Base-by-base conservation (phyloP, 2,329 filamentous ascomycete species). In the Fusarium udum region DNA sequence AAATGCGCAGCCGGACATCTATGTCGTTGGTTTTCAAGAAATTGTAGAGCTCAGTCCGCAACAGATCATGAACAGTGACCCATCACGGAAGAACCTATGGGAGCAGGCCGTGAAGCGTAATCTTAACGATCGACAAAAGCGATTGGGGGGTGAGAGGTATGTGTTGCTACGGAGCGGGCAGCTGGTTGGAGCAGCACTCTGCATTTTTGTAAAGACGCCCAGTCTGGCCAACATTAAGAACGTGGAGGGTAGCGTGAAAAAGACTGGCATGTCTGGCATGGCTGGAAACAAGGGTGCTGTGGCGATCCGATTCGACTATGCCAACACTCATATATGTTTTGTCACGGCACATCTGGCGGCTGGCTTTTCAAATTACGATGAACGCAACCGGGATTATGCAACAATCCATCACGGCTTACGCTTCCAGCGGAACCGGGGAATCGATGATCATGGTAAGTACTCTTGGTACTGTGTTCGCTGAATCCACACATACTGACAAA, bases 21-120 rank as follows among this genome's bases (percentile, higher is more conserved):
- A 97, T 58, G 95, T 93, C 13, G 92, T 98, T 22, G 96, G 94
- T 1, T 98, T 99, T 77, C 96, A 99, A 80, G 96, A 99, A 82
- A 98, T 99, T 71, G 96, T 99, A n/a, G 94, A 97, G 79, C 85
- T 99, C 52, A 98, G 94, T 77, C 96, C 97, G 22, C 95, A 98
- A 80, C 96, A 99, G 79, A 98, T 99, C 79, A 98, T 99, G 95
- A 97, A 97, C 74, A 98, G 95, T 68, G 95, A 99, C 80, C 96
- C 96, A 3, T 90, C 91, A 7, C 89, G 93, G 61, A 93, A 95
- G 74, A 91, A 94, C 72, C 85, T 92, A 26, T 99, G 96, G 96
- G 96, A 99, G 80, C 84, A 87, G 60, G 92, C 93, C 8, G 95
- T 98, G 31, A 92, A 92, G 73, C 86, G 86, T 51, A 94, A 92